Base-by-base conservation (phyloP, 352 stramenopile species). In the Globisporangium camurandrum region DNA sequence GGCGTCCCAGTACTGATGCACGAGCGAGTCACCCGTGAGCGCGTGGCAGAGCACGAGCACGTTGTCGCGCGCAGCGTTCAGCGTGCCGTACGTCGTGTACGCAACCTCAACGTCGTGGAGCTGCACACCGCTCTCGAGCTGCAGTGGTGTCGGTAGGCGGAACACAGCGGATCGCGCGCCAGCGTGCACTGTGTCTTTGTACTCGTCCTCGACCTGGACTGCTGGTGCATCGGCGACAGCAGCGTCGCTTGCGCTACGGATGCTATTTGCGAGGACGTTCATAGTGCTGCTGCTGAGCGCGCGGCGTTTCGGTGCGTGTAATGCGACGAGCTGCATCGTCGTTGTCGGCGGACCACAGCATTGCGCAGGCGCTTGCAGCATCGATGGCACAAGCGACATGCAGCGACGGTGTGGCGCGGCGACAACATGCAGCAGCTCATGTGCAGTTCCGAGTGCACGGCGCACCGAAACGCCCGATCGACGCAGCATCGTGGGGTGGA, bases 1-100 rank as follows among this genome's bases (percentile, higher is more conserved):
- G 52, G 84, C 75, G 49, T 95, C 82, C 91, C 90, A 98, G 84
- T 95, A 98, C 22, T 93, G 75, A 52, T 98, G 88, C 19, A 97
- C 72, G 14, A 81, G 76, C 26, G 95, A 91, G 66, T 98, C 96
- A 28, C 92, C 93, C 23, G 93, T 98, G n/a, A 98, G 71, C 14
- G 92, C 95, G 64, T 98, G 93, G 65, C 92, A 98, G 23, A 98
- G 45, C 49, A 55, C 42, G 24, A 59, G 46, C 45, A 59, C 53
- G 33, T 59, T 59, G 46, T 59, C 53, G 36, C 53, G 46, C 36
- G 53, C 55, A 4, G 59, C 69, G 64, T 97, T 98, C 4, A 98
- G 67, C 54, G 55, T 62, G 19, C 95, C 95, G 59, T 97, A 98
- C 0, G 93, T 97, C 54, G 95, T 96, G 65, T 98, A 98, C 17